A percentile compares a stretch with the other conserved stretches of the same genome.
Conservation (phyloP, 768 basidiomycete species). For the Russula dissimulans region DNA sequence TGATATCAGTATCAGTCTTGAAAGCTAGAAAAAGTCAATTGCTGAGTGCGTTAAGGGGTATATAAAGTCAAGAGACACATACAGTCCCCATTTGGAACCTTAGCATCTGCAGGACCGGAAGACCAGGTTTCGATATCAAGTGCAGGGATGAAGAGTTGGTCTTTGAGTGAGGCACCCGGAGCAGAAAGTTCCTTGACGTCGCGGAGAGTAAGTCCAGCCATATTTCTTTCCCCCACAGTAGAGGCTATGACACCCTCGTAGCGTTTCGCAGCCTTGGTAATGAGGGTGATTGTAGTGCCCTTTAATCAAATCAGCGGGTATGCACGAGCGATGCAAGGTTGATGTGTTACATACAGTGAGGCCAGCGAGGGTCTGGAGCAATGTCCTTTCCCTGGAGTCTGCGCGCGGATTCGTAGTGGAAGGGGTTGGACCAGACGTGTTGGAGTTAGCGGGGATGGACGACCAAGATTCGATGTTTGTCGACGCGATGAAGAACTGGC, state of each 20-base stretch:
- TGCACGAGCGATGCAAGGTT: slow-evolving; percentile 12
- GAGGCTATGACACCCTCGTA: slow-evolving; percentile 65
- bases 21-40: slow-evolving; percentile 39
- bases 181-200: slow-evolving; percentile 66
- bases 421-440: slow-evolving; percentile 33
- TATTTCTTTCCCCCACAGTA: slow-evolving; percentile 56
- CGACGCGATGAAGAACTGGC: slow-evolving; percentile 57
- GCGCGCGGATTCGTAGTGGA: slow-evolving; percentile 24
- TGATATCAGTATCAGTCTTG: slow-evolving; percentile 76
- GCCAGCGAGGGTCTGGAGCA: slow-evolving; percentile 57
- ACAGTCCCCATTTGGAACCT: slow-evolving; percentile 65
- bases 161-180: slow-evolving; percentile 62
- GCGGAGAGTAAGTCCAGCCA: slow-evolving; percentile 61
- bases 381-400: slow-evolving; percentile 46
- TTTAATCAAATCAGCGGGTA: slow-evolving; percentile 22
- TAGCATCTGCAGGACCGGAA: slow-evolving; percentile 66
- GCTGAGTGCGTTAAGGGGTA: not conserved
- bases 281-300: slow-evolving; percentile 76
- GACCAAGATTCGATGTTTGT: slow-evolving; percentile 64
- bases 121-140: slow-evolving; percentile 66
- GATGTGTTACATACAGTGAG: slow-evolving; percentile 48
- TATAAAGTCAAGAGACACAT: slow-evolving; percentile 27
- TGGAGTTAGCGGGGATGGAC: slow-evolving; percentile 22
- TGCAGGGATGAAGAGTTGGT: slow-evolving; percentile 57
- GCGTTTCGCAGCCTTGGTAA: slow-evolving; percentile 59